phyloP scores from a whole-genome alignment of 441 rosid genomes.

The Adansonia rubrostipa region DNA sequence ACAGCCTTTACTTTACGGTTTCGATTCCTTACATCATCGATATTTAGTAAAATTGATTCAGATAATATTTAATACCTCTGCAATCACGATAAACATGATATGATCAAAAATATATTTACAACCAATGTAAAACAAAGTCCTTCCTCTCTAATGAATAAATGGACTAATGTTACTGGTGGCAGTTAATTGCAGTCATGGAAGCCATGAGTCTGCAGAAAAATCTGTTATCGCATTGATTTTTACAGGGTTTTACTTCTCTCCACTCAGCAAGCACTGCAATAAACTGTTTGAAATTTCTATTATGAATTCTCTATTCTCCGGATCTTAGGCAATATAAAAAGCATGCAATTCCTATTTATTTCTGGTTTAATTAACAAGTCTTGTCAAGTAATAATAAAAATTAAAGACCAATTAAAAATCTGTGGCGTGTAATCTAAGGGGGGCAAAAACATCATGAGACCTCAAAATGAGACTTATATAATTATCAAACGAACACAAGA shows the following conservation, averaged over 20 bases:
- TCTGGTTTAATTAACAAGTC: conserved; percentile 11
- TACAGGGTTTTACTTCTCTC: not conserved
- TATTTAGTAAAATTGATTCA: too few relatives aligned
- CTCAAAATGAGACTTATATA: not conserved
- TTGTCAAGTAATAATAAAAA: conserved; percentile 10
- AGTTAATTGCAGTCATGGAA: too few relatives aligned
- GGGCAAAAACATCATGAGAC: not conserved
- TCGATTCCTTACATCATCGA: too few relatives aligned
- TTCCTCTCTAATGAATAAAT: too few relatives aligned
- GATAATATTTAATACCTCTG: too few relatives aligned
- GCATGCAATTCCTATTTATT: not conserved
- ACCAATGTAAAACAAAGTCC: too few relatives aligned
- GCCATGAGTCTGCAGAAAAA: not conserved
- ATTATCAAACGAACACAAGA: not conserved
- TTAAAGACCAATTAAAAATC: not conserved
- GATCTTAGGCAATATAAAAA: not conserved
- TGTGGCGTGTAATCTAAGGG: conserved; percentile 1
- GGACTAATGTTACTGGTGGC: too few relatives aligned
- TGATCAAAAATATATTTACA: too few relatives aligned
- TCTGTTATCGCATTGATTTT: not conserved
- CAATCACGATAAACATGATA: too few relatives aligned
- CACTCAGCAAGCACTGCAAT: not conserved
- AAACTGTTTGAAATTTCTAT: not conserved
- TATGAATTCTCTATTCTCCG: not conserved
- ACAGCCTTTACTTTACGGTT: too few relatives aligned